Conservation (phyloP, 441 rosid species). For the Jatropha multifida region DNA sequence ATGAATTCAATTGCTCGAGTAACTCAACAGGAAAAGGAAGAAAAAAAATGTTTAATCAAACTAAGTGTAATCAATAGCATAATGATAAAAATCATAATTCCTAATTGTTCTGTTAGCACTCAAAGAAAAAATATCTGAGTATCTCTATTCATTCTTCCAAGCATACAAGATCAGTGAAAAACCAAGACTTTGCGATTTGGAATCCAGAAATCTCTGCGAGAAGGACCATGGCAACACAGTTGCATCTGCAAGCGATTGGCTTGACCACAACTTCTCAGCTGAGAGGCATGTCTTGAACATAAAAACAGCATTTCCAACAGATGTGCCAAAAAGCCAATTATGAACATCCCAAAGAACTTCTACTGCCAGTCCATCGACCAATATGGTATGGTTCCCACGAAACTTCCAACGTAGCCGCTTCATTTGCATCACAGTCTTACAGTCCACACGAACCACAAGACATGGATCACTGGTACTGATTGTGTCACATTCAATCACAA, state of each 20-base stretch:
- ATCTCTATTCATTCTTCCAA: conserved; percentile 80
- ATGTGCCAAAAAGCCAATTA: conserved; percentile 72
- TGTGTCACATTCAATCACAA: conserved; percentile 67
- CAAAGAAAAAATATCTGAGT: conserved; percentile 32
- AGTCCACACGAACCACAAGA: conserved; percentile 64
- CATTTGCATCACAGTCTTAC: conserved; percentile 69
- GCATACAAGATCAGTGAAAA: conserved; percentile 76
- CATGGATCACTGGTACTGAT: conserved; percentile 48
- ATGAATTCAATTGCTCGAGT: conserved; percentile 34
- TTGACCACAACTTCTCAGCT: conserved; percentile 61
- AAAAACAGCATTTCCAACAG: conserved; percentile 71
- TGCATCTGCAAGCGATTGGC: conserved; percentile 50
- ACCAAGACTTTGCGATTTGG: conserved; percentile 59
- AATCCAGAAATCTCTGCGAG: conserved; percentile 62
- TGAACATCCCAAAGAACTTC: conserved; percentile 89
- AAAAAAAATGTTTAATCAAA: conserved; percentile 33
- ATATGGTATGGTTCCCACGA: conserved; percentile 70
- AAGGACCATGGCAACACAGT: conserved; percentile 52
- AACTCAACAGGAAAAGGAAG: conserved; percentile 21
- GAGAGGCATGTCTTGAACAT: conserved; percentile 79
- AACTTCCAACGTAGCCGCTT: conserved; percentile 80
- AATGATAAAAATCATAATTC: conserved; percentile 50
- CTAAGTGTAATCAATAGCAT: conserved; percentile 44
- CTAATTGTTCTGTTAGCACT: conserved; percentile 48
- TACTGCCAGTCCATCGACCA: conserved; percentile 64